Conservation (phyloP, 768 basidiomycete species). For the Amanita subjunquillea region DNA sequence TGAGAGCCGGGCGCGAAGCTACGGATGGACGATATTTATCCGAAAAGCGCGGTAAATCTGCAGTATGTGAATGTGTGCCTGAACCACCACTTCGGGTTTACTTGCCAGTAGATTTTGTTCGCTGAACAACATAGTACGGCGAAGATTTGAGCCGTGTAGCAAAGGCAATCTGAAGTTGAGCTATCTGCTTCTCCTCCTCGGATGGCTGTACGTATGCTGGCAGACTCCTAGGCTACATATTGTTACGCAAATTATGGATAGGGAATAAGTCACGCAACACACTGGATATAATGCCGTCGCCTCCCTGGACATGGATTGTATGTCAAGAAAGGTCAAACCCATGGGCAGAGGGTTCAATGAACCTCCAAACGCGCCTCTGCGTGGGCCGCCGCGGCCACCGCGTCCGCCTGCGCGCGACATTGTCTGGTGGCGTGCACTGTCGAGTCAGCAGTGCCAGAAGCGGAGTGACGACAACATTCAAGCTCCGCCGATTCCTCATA, state of each 20-base stretch:
- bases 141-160: constrained; percentile 56
- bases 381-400: constrained; percentile 33
- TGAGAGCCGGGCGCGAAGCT: constrained; percentile 52
- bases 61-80: background rate
- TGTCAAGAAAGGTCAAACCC: constrained; percentile 74
- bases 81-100: background rate
- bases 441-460: constrained; percentile 11
- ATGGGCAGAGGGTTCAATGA: constrained; percentile 49
- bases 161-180: constrained; percentile 59
- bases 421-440: constrained; percentile 5
- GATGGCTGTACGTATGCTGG: constrained; percentile 63
- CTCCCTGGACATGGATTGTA: constrained; percentile 69
- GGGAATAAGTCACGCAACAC: constrained; percentile 25
- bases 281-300: constrained; percentile 76
- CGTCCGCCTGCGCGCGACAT: constrained; percentile 35
- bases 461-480: constrained; percentile 20
- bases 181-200: constrained; percentile 54
- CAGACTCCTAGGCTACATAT: constrained; percentile 48
- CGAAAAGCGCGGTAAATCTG: constrained; percentile 74
- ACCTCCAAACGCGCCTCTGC: constrained; percentile 54
- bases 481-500: constrained; percentile 26
- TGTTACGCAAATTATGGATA: constrained; percentile 7
- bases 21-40: constrained; percentile 70
- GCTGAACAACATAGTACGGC: constrained; percentile 66
- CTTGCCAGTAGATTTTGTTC: constrained; percentile 50